These are phyloP conservation scores for Calonectria pseudoreteaudii DNA, from an alignment of 2,329 filamentous ascomycete genomes.

Conservation along the genomic window DNA sequence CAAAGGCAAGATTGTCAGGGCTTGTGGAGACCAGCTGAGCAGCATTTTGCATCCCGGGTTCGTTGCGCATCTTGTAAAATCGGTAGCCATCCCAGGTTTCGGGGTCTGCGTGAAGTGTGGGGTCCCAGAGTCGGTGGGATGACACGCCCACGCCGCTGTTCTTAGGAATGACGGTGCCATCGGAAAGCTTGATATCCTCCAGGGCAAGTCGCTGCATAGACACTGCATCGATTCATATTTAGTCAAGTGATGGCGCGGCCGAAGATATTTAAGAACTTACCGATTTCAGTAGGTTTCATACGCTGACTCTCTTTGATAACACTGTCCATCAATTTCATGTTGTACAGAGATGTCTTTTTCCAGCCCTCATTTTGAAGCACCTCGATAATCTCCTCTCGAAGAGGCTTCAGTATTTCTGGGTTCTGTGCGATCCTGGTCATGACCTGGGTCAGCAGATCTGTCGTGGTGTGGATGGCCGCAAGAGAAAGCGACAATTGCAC, in stretches of 20 bases:
- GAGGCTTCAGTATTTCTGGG: background rate
- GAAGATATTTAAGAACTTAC: slow-evolving; percentile 8
- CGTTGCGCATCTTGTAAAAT: background rate
- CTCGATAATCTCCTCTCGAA: background rate
- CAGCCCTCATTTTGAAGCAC: slow-evolving; percentile 40
- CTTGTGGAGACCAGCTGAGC: background rate
- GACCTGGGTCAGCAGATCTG: background rate
- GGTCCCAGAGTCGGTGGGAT: background rate
- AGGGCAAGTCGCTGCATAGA: background rate
- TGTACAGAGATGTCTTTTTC: slow-evolving; percentile 58
- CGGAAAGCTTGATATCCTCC: background rate
- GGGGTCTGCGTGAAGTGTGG: background rate
- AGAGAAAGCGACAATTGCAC: background rate
- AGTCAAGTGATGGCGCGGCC: background rate
- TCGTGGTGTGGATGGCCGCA: background rate
- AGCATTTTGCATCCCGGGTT: background rate
- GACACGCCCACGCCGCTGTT: background rate
- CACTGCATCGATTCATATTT: background rate
- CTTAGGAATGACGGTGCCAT: background rate
- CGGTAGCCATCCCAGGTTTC: background rate
- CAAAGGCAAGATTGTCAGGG: background rate
- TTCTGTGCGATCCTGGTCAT: background rate
- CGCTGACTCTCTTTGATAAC: slow-evolving; percentile 64
- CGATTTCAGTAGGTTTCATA: slow-evolving; percentile 54
- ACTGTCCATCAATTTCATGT: slow-evolving; percentile 61